Evolutionary conservation across 75 land plant species (phyloP).

Genomic region (Ceratopteris richardii): DNA sequence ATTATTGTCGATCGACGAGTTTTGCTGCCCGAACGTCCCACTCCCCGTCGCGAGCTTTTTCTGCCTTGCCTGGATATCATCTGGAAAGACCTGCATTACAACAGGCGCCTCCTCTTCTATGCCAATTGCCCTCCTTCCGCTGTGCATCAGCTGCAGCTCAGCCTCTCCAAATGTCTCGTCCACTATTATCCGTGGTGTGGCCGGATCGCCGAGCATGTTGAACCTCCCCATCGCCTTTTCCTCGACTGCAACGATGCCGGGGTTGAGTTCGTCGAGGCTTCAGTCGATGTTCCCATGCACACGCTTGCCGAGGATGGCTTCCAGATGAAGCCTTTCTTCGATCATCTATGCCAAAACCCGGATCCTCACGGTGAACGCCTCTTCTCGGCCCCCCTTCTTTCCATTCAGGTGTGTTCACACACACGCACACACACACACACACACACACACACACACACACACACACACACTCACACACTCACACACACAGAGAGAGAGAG

Average conservation of each 20-base stretch:
- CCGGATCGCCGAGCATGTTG: background rate
- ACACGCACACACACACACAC: too few relatives aligned
- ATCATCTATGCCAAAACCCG: background rate
- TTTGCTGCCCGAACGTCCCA: too few relatives aligned
- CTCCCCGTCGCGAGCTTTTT: background rate
- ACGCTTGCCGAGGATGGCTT: background rate
- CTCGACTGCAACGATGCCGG: constrained; percentile 1
- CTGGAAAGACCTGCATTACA: constrained; percentile 2
- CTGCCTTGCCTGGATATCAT: background rate
- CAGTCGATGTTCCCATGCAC: background rate
- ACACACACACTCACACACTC: too few relatives aligned
- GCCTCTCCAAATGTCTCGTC: background rate
- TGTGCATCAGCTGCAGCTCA: background rate
- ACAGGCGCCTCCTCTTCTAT: constrained; percentile 2
- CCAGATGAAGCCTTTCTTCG: background rate
- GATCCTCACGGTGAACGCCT: background rate
- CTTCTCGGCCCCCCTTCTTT: background rate
- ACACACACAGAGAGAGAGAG: too few relatives aligned
- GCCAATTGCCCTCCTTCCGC: background rate
- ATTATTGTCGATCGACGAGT: too few relatives aligned
- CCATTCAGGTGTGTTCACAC: constrained; percentile 3
- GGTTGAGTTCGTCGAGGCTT: constrained; percentile 1
- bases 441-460: too few relatives aligned
- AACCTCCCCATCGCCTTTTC: background rate
- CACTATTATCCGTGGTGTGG: constrained; percentile 1